Evolutionary conservation across 2,329 filamentous ascomycete species (phyloP).

Genomic region (Pseudopithomyces chartarum): DNA sequence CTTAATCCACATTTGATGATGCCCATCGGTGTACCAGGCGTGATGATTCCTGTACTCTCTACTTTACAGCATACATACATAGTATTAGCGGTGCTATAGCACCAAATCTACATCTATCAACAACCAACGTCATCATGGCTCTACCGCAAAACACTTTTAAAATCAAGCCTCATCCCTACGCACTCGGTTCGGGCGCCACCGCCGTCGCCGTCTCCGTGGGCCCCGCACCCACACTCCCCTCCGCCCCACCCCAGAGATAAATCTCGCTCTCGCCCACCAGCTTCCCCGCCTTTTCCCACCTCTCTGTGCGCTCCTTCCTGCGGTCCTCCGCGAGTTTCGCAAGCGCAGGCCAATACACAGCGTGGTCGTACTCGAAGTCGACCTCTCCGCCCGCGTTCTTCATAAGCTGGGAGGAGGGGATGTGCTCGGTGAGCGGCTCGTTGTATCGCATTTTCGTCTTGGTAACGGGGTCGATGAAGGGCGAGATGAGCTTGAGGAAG

Average conservation of each 20-base stretch:
- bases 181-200: background rate
- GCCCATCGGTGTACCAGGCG: too few relatives aligned
- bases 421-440: constrained; percentile 82
- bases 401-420: constrained; percentile 83
- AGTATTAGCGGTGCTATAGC: background rate
- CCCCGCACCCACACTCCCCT: constrained; percentile 25
- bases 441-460: constrained; percentile 97
- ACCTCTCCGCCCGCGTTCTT: constrained; percentile 77
- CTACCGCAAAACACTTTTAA: too few relatives aligned
- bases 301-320: constrained; percentile 64
- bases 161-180: background rate
- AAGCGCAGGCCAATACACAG: constrained; percentile 85
- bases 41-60: too few relatives aligned
- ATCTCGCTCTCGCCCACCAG: constrained; percentile 84
- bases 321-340: constrained; percentile 71
- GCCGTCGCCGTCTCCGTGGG: background rate
- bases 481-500: constrained; percentile 95
- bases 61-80: background rate
- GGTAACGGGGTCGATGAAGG: constrained; percentile 95
- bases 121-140: too few relatives aligned
- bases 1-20: too few relatives aligned
- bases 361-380: constrained; percentile 90
- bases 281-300: constrained; percentile 83
- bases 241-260: constrained; percentile 75
- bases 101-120: background rate